Conservation (phyloP, 179 eudicot genomes). For the Gypsophila paniculata region DNA sequence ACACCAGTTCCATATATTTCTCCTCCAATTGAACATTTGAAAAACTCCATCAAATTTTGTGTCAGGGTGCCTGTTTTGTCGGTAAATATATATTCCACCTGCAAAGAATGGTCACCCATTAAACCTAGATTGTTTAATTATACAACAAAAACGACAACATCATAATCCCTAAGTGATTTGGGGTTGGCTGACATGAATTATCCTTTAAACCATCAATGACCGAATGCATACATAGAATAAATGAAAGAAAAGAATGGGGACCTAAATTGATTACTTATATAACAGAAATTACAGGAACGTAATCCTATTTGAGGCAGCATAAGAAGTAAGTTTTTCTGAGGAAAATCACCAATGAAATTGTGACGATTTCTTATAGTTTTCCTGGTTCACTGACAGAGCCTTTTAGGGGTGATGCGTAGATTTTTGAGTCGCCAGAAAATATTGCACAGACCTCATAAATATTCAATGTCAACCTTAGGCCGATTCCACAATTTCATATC, state of each 20-base stretch:
- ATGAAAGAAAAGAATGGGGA: too few relatives aligned
- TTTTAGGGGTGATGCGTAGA: background rate
- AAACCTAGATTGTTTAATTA: background rate
- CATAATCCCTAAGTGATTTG: background rate
- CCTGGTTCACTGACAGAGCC: background rate
- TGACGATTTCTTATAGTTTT: background rate
- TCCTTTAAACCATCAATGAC: too few relatives aligned
- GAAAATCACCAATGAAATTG: background rate
- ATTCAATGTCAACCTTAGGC: background rate
- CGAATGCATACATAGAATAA: too few relatives aligned
- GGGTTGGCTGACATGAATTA: too few relatives aligned
- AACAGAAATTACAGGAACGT: background rate
- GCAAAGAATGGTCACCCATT: constrained; percentile 17
- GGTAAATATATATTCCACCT: constrained; percentile 95
- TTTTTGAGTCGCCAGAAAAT: background rate
- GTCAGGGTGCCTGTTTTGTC: constrained; percentile 98
- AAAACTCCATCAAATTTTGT: constrained; percentile 95
- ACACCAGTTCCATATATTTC: constrained; percentile 88
- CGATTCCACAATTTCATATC: background rate
- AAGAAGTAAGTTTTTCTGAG: background rate
- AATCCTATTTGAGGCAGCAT: background rate
- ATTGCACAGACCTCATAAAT: background rate
- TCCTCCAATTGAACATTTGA: constrained; percentile 96
- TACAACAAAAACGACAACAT: constrained; percentile 13
- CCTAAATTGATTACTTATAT: too few relatives aligned